phyloP scores from a whole-genome alignment of 1,284 basidiomycete species.

The Ceratobasidium sp. region DNA sequence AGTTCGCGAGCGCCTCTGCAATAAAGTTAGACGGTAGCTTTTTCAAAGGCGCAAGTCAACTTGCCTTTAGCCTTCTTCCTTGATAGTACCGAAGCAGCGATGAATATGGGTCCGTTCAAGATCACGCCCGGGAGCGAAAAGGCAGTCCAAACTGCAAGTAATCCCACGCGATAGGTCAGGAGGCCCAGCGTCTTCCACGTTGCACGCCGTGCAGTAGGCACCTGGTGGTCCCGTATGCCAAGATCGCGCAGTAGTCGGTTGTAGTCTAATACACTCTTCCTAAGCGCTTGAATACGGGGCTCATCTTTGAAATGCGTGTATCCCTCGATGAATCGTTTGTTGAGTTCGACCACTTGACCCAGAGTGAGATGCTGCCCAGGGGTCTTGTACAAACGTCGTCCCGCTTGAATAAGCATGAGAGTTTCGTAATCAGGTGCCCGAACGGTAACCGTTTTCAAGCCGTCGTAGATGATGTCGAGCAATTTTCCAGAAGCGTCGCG shows the following conservation, averaged over 20 bases:
- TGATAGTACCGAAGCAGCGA: constrained; percentile 89
- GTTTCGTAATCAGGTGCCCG: constrained; percentile 98
- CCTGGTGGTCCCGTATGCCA: constrained; percentile 97
- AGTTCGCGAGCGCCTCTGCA: constrained; percentile 94
- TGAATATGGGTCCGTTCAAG: constrained; percentile 94
- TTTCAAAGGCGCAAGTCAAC: constrained; percentile 31
- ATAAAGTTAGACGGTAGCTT: constrained; percentile 33
- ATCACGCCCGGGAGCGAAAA: constrained; percentile 95
- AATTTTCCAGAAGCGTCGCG: constrained; percentile 90
- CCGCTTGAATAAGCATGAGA: constrained; percentile 97
- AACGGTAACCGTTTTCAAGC: constrained; percentile 96
- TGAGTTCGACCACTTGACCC: constrained; percentile 96
- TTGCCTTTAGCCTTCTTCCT: constrained; percentile 89
- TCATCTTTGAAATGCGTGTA: constrained; percentile 95
- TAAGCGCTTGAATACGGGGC: constrained; percentile 84
- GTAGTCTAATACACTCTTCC: constrained; percentile 88
- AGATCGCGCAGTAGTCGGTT: constrained; percentile 91
- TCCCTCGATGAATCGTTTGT: constrained; percentile 92
- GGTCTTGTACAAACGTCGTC: constrained; percentile 90
- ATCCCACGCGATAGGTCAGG: constrained; percentile 81
- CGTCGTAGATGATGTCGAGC: constrained; percentile 92
- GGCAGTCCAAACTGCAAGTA: constrained; percentile 85
- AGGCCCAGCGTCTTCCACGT: constrained; percentile 90
- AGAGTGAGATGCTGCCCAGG: constrained; percentile 94
- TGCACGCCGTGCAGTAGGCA: constrained; percentile 80